Evolutionary conservation across 495 filamentous ascomycete species (phyloP), one percentile per base, ranked within the genome.

Genomic region (Neurospora pannonica): DNA sequence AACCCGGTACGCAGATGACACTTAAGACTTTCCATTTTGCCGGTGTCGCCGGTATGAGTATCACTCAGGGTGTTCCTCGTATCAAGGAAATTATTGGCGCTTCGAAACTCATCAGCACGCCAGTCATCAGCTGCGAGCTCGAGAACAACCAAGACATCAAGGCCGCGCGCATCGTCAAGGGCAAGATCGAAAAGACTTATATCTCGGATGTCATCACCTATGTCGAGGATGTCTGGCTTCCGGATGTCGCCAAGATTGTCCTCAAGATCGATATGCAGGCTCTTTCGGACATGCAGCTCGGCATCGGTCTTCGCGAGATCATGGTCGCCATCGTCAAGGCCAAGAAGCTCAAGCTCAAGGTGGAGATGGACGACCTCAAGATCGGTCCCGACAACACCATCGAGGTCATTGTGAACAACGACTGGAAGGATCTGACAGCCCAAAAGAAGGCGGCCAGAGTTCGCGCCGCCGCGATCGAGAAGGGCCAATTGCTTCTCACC

Each of bases 31-130:
- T 99, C 91, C 96, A 99, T 91, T 99, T 99, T 85, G 96, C 96
- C 78, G 96, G 96, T 92, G 97, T 99, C 75, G 97, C 95, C 34
- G 94, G 94, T 78, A 98, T 99, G 95, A 97, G 93, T 87, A 96
- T 98, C 78, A 99, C 97, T 0, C 93, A 97, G 80, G 96, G 96
- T 91, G 96, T 99, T 2, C 96, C 96, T 3, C 96, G 96, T 89
- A 98, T 99, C 82, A 99, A 98, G 84, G 96, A 99, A 87, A 99
- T 99, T 78, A 99, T 99, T 89, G 98, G 98, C 83, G 96, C 96
- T 8, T 95, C 93, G 11, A 95, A 92, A 81, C 86, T 84, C 60
- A 98, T 99, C 81, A 97, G 93, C 83, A 99, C 96, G 3, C 96
- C 96, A 2, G 91, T 99, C 79, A 96, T 98, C 74, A 87, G 88